These are phyloP conservation scores for Coemansia sp. DNA, from an alignment of 192 early-diverging fungal species.

Conservation along the genomic window DNA sequence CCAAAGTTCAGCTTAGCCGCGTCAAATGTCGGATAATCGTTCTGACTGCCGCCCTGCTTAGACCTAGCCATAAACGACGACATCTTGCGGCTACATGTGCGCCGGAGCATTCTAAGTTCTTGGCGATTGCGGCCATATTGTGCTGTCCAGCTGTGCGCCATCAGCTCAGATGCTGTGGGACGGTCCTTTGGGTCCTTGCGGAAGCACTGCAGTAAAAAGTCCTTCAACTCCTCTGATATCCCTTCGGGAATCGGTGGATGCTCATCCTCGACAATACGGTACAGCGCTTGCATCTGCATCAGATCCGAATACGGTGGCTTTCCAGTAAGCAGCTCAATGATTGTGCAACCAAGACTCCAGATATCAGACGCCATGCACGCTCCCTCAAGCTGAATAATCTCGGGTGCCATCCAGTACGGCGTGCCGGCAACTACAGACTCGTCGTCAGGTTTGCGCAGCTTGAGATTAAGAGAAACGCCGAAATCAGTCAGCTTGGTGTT, in stretches of 20 bases:
- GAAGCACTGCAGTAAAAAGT: slow-evolving; percentile 85
- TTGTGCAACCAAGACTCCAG: slow-evolving; percentile 93
- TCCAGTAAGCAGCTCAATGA: slow-evolving; percentile 90
- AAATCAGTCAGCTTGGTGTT: slow-evolving; percentile 96
- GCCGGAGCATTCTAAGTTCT: slow-evolving; percentile 52
- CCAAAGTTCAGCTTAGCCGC: slow-evolving; percentile 19
- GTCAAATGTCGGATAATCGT: slow-evolving; percentile 41
- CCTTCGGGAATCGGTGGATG: slow-evolving; percentile 80
- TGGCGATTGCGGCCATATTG: slow-evolving; percentile 47
- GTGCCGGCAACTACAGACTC: slow-evolving; percentile 81
- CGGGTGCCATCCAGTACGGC: slow-evolving; percentile 87
- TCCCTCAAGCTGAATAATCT: slow-evolving; percentile 89
- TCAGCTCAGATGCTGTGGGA: slow-evolving; percentile 69
- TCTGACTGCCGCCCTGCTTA: neutral
- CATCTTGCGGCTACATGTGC: slow-evolving; percentile 54
- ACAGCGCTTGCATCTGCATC: slow-evolving; percentile 87
- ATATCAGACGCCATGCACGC: slow-evolving; percentile 89
- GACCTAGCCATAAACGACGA: slow-evolving; percentile 44
- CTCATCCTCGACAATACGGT: slow-evolving; percentile 91
- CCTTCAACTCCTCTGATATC: slow-evolving; percentile 71
- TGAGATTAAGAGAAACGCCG: slow-evolving; percentile 89
- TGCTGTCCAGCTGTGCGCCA: slow-evolving; percentile 74
- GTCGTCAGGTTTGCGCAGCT: slow-evolving; percentile 60
- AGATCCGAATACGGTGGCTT: slow-evolving; percentile 86
- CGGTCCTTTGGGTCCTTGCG: slow-evolving; percentile 73